Base-by-base conservation (phyloP, 208 protist species). In the Wallacemonas collosoma region DNA sequence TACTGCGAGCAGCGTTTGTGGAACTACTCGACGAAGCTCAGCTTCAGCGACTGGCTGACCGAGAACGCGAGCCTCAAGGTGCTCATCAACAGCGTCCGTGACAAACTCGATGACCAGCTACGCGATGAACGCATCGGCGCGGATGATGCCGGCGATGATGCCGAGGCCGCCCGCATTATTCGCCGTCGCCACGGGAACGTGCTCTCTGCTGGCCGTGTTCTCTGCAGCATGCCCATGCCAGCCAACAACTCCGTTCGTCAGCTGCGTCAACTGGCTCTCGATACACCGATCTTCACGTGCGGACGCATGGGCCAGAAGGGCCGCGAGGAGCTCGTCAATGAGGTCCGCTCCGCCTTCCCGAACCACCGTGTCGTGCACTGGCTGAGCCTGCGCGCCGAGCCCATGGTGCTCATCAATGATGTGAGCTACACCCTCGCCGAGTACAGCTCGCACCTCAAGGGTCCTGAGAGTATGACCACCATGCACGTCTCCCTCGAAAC, bases 1-100 rank as follows among this genome's bases (percentile, higher is more conserved):
- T 96, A 93, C 79, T 96, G 91, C 69, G 91, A 96, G 83, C 91
- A 94, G 77, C 83, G 89, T 8, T 50, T 96, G 65, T 96, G 91
- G 89, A 86, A 82, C 62, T 86, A 86, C 60, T 51, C 81, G 26
- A 87, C 80, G 17, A 83, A 79, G 14, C 35, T 71, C 2, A 75
- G 82, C 55, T 96, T 96, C 55, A 80, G 73, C 39, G 68, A 87
- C 50, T 96, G 89, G 88, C 80, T 96, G 9, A 55, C 73, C 39
- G 83, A 84, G 17, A 90, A 91, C 76, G 67, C 82, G 26, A 88
- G 93, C 54, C 43, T 96, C 45, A 84, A 76, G 68, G 50, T 96
- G 35, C 74, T 96, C 61, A 93, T 96, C 57, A 56, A 71, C 41
- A 79, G 83, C 67, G 84, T 95, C 50, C 82, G 81, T n/a, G 80